phyloP scores from a whole-genome alignment of 768 basidiomycete species.

The Naganishia onofrii region DNA sequence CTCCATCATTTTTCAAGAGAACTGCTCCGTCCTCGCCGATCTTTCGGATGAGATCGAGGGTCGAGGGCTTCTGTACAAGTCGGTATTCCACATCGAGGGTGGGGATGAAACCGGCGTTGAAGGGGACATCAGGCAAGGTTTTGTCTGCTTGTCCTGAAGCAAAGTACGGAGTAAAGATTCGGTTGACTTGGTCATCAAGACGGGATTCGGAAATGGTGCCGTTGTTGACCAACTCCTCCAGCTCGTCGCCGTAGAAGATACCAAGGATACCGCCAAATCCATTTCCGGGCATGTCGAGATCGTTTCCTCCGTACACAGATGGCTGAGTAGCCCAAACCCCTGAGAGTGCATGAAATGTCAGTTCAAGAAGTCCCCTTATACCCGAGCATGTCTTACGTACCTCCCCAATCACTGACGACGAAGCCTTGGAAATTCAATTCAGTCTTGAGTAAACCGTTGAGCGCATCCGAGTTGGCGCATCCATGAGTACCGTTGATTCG shows the following conservation, averaged over 20 bases:
- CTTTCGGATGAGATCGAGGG: conserved; percentile 36
- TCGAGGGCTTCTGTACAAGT: conserved; percentile 53
- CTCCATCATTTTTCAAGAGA: conserved; percentile 47
- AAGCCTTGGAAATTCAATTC: conserved; percentile 50
- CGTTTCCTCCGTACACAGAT: conserved; percentile 37
- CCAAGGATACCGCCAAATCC: conserved; percentile 35
- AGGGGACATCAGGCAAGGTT: conserved; percentile 33
- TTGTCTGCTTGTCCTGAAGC: conserved; percentile 56
- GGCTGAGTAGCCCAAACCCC: conserved; percentile 23
- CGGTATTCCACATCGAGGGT: conserved; percentile 17
- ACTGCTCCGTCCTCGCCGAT: conserved; percentile 32
- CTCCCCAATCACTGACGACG: conserved; percentile 31
- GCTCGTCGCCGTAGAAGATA: conserved; percentile 6
- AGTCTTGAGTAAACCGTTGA: conserved; percentile 49
- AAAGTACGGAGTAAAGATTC: conserved; percentile 58
- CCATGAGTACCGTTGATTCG: conserved; percentile 51
- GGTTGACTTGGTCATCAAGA: conserved; percentile 46
- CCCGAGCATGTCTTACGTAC: conserved; percentile 1
- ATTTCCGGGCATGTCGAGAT: conserved; percentile 44
- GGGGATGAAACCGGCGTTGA: conserved; percentile 9
- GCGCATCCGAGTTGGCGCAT: conserved; percentile 45
- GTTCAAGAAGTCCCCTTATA: neutral
- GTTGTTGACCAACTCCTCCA: conserved; percentile 32
- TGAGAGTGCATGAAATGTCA: neutral
- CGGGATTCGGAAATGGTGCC: conserved; percentile 38